phyloP scores from a whole-genome alignment of 768 basidiomycete genomes.

The Chlorophyllum brunneum region DNA sequence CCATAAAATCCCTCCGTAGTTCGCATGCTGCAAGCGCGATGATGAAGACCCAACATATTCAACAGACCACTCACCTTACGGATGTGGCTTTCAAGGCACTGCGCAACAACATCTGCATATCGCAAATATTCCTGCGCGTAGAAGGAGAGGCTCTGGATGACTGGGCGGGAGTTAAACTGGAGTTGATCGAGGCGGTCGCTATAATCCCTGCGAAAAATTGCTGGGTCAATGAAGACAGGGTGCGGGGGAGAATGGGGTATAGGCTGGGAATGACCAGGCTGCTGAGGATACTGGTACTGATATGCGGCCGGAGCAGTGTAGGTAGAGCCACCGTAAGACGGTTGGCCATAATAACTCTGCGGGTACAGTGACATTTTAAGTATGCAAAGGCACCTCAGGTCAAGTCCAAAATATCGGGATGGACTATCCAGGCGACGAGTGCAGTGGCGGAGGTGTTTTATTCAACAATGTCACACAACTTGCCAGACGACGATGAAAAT shows the following conservation, averaged over 20 bases:
- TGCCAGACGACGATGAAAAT: constrained; percentile 25
- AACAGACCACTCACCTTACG: constrained; percentile 70
- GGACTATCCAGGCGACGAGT: constrained; percentile 17
- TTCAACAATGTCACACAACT: constrained; percentile 49
- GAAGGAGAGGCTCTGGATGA: constrained; percentile 91
- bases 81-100: constrained; percentile 82
- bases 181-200: constrained; percentile 69
- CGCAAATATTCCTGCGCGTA: constrained; percentile 84
- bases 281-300: constrained; percentile 32
- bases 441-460: constrained; percentile 28
- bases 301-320: constrained; percentile 31
- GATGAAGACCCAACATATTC: constrained; percentile 12
- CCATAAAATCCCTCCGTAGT: constrained; percentile 12
- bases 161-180: constrained; percentile 90
- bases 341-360: constrained; percentile 59
- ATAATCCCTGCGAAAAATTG: constrained; percentile 63
- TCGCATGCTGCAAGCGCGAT: constrained; percentile 14
- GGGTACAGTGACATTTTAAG: constrained; percentile 57
- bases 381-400: constrained; percentile 14
- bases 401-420: constrained; percentile 12
- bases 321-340: constrained; percentile 43
- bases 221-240: constrained; percentile 27
- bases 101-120: constrained; percentile 74
- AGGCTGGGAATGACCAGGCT: constrained; percentile 43
- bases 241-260: constrained; percentile 31